Conservation (phyloP, 164 flowering plant species). For the Santalum album region DNA sequence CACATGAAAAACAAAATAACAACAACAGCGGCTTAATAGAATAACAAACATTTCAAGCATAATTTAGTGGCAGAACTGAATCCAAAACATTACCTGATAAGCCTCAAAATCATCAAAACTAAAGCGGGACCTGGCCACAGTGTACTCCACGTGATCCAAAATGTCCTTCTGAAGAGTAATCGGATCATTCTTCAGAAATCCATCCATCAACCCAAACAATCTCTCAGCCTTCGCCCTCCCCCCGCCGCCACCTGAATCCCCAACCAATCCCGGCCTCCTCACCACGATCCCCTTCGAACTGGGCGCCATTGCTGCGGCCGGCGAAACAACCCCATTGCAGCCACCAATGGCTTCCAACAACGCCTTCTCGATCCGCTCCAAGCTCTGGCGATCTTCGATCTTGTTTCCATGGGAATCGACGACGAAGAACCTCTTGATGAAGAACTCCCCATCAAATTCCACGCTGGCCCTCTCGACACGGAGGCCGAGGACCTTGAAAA, state of each 20-base stretch:
- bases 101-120: slow-evolving; percentile 65
- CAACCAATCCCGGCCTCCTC: slow-evolving; percentile 26
- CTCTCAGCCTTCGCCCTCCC: slow-evolving; percentile 35
- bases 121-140: slow-evolving; percentile 47
- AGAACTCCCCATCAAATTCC: slow-evolving; percentile 35
- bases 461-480: slow-evolving; percentile 32
- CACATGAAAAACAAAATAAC: no score
- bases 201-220: slow-evolving; percentile 51
- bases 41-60: no score
- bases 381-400: slow-evolving; percentile 25
- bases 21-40: no score
- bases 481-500: slow-evolving; percentile 40
- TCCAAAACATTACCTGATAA: slow-evolving; percentile 39
- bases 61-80: no score
- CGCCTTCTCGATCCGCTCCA: slow-evolving; percentile 37
- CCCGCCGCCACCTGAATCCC: slow-evolving; percentile 15
- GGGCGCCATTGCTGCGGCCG: background rate
- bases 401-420: slow-evolving; percentile 36
- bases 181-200: slow-evolving; percentile 40
- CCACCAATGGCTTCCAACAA: slow-evolving; percentile 34
- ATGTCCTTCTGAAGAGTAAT: slow-evolving; percentile 46
- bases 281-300: slow-evolving; percentile 25
- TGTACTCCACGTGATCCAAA: slow-evolving; percentile 49
- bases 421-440: slow-evolving; percentile 35
- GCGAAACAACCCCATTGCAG: slow-evolving; percentile 2